Percentiles rank a stretch among this genome's conserved stretches.
Conservation (phyloP, 148 eudicot genomes). For the Polygonum maritimum region DNA sequence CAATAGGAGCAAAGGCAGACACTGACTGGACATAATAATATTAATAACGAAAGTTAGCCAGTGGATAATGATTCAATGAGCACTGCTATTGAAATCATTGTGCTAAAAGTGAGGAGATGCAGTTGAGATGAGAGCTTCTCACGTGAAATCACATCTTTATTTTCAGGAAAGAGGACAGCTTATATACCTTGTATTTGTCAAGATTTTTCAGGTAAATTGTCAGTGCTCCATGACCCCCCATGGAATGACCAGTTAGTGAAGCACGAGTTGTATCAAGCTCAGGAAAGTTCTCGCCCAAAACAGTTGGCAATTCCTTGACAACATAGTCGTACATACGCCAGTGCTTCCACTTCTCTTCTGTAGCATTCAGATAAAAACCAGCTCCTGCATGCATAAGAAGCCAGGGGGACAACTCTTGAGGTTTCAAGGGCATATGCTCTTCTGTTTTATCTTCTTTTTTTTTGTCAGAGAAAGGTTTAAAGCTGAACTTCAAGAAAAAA, state of each 20-base stretch:
- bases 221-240: slow-evolving; percentile 99
- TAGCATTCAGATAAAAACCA: slow-evolving; percentile 95
- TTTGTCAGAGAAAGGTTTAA: background rate
- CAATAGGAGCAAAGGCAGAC: slow-evolving; percentile 87
- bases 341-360: slow-evolving; percentile 98
- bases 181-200: slow-evolving; percentile 76
- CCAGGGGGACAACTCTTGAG: background rate
- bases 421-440: background rate
- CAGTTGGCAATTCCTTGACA: slow-evolving; percentile 83
- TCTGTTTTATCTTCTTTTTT: background rate
- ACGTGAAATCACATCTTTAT: background rate
- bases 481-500: background rate
- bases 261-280: slow-evolving; percentile 83
- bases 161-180: background rate
- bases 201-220: slow-evolving; percentile 91
- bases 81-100: background rate
- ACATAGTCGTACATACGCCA: slow-evolving; percentile 97
- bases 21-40: slow-evolving; percentile 51
- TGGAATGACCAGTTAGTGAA: slow-evolving; percentile 90
- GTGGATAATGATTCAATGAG: background rate
- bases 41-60: background rate
- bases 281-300: slow-evolving; percentile 67
- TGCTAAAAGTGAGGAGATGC: background rate
- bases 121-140: background rate
- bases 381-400: slow-evolving; percentile 47